Evolutionary conservation across 208 protist genomes (phyloP).

Genomic region (Acanthamoeba lenticulata): DNA sequence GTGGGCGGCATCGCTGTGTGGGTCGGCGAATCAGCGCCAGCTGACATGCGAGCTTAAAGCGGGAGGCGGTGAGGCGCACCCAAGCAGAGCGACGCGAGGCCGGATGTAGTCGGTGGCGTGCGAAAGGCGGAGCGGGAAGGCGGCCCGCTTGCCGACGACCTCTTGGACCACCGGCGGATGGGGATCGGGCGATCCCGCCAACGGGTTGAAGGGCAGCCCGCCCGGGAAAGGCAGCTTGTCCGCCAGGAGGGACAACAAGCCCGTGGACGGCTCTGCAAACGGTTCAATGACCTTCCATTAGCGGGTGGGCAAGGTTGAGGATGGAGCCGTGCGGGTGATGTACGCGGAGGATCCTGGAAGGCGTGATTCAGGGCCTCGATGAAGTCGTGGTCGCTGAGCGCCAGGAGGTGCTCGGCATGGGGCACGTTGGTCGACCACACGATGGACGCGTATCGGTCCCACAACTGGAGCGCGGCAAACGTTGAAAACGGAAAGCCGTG

Average conservation of each 20-base stretch:
- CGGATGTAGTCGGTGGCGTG: constrained; percentile 69
- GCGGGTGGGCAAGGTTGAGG: neutral
- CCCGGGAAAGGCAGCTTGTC: neutral
- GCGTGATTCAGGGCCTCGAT: constrained; percentile 69
- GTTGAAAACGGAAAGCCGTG: no score
- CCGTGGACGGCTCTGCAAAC: neutral
- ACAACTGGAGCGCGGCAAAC: no score
- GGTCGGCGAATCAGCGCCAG: neutral
- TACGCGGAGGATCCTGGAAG: constrained; percentile 32
- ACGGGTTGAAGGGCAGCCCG: neutral
- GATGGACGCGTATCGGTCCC: constrained; percentile 38
- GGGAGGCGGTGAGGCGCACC: constrained; percentile 30
- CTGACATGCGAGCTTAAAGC: neutral
- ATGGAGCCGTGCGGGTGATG: neutral
- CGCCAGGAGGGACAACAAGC: neutral
- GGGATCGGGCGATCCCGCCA: neutral
- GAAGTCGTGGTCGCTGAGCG: constrained; percentile 8
- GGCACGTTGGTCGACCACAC: constrained; percentile 72
- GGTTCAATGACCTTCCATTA: neutral
- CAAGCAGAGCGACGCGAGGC: constrained; percentile 62
- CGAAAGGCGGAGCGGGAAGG: constrained; percentile 40
- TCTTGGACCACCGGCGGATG: neutral
- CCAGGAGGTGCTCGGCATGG: constrained; percentile 53
- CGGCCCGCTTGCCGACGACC: constrained; percentile 11
- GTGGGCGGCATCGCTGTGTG: constrained; percentile 90